A percentile compares a stretch with the other conserved stretches of the same genome.
These are phyloP conservation scores for Paramecium caudatum DNA, from an alignment of 73 alveolate genomes.

Conservation along the genomic window DNA sequence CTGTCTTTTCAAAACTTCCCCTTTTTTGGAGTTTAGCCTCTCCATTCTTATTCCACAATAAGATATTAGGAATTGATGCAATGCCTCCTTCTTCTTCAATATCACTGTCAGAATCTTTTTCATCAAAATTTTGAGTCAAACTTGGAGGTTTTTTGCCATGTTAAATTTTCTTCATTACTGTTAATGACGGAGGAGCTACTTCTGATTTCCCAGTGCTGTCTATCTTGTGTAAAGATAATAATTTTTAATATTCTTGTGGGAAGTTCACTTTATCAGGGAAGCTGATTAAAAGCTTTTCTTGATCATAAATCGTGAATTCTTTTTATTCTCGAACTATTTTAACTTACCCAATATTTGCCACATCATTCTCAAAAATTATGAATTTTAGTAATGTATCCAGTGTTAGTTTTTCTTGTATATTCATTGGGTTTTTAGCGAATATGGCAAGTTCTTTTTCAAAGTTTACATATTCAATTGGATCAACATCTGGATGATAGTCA, in stretches of 20 bases:
- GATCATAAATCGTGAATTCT: constrained; percentile 55
- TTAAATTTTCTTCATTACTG: constrained; percentile 1
- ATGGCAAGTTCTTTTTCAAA: constrained; percentile 70
- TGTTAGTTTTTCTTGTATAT: constrained; percentile 62
- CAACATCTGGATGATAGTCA: constrained; percentile 66
- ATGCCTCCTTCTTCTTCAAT: neutral
- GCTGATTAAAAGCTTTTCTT: constrained; percentile 30
- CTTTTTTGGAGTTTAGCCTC: constrained; percentile 31
- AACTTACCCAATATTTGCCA: constrained; percentile 36
- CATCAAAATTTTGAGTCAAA: constrained; percentile 49
- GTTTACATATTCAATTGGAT: constrained; percentile 56
- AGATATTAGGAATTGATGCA: constrained; percentile 35
- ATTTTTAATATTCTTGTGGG: constrained; percentile 63
- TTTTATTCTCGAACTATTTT: constrained; percentile 47
- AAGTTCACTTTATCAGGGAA: constrained; percentile 65
- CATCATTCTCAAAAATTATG: constrained; percentile 65
- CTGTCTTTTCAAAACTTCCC: constrained; percentile 30
- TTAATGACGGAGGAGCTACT: constrained; percentile 33
- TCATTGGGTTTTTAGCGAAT: constrained; percentile 77
- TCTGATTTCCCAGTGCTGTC: constrained; percentile 29
- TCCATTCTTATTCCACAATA: constrained; percentile 61
- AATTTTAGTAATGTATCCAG: constrained; percentile 73
- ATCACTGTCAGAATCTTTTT: constrained; percentile 24
- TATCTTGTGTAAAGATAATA: constrained; percentile 22
- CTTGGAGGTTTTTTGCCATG: constrained; percentile 66